Conservation (phyloP, 768 basidiomycete species). For the Favolaschia claudopus region DNA sequence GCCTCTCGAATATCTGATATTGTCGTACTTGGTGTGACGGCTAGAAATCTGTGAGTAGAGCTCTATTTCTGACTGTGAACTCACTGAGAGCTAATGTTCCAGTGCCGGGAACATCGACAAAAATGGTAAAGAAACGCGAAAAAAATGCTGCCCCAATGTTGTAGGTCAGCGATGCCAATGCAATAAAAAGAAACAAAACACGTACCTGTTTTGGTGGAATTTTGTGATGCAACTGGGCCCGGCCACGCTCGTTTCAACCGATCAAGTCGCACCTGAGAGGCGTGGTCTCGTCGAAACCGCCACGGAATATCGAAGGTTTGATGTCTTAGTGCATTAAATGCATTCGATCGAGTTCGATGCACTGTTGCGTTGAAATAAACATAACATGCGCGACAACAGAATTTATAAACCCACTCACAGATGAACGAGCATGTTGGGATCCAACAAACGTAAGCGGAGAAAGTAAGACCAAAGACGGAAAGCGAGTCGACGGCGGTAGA, state of each 20-base stretch:
- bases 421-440: background rate
- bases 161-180: background rate
- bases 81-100: background rate
- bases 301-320: constrained; percentile 2
- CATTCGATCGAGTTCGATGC: background rate
- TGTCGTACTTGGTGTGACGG: background rate
- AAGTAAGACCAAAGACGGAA: background rate
- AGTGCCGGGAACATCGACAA: background rate
- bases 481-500: background rate
- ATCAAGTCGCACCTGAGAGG: constrained; percentile 2
- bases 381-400: background rate
- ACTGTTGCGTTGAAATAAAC: background rate
- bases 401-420: background rate
- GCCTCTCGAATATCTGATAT: background rate
- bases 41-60: background rate
- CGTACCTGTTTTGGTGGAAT: background rate
- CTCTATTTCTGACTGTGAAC: background rate
- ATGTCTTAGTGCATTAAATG: background rate
- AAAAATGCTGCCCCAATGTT: background rate
- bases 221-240: background rate
- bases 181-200: background rate
- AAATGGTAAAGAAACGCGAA: background rate
- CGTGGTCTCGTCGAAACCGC: background rate
- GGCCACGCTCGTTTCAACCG: background rate
- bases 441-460: background rate